A percentile compares a stretch with the other conserved stretches of the same genome.
Evolutionary conservation across 352 stramenopile species (phyloP).

Genomic region (Peronospora farinosa): DNA sequence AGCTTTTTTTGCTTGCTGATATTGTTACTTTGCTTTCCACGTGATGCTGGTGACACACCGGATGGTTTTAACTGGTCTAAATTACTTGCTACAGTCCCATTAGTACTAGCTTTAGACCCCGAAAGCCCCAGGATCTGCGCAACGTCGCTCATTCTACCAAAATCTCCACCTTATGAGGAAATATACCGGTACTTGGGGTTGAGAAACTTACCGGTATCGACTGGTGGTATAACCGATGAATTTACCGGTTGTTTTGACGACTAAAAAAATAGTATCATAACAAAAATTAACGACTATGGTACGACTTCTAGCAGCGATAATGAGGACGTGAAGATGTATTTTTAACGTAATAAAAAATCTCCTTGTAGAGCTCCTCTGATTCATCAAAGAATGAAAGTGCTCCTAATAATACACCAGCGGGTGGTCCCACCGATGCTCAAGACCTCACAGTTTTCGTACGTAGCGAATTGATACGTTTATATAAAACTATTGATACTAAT

Average conservation of each 20-base stretch:
- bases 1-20: slow-evolving; percentile 44
- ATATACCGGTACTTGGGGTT: too few relatives aligned
- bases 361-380: slow-evolving; percentile 32
- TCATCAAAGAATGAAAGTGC: slow-evolving; percentile 35
- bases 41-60: slow-evolving; percentile 12
- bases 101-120: slow-evolving; percentile 16
- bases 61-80: slow-evolving; percentile 54
- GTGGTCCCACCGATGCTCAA: slow-evolving; percentile 38
- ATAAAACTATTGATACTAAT: background rate
- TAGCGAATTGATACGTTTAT: slow-evolving; percentile 1
- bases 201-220: background rate
- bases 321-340: background rate
- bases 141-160: slow-evolving; percentile 50
- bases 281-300: slow-evolving; percentile 11
- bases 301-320: background rate
- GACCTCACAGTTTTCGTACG: slow-evolving; percentile 67
- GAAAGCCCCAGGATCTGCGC: slow-evolving; percentile 61
- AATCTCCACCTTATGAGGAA: too few relatives aligned
- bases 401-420: slow-evolving; percentile 2
- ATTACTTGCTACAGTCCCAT: slow-evolving; percentile 26
- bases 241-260: background rate
- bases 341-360: too few relatives aligned
- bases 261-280: background rate
- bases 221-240: background rate
- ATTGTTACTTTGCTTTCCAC: slow-evolving; percentile 17